phyloP scores from a whole-genome alignment of 306 rosid species.

The Gleditsia sinensis region DNA sequence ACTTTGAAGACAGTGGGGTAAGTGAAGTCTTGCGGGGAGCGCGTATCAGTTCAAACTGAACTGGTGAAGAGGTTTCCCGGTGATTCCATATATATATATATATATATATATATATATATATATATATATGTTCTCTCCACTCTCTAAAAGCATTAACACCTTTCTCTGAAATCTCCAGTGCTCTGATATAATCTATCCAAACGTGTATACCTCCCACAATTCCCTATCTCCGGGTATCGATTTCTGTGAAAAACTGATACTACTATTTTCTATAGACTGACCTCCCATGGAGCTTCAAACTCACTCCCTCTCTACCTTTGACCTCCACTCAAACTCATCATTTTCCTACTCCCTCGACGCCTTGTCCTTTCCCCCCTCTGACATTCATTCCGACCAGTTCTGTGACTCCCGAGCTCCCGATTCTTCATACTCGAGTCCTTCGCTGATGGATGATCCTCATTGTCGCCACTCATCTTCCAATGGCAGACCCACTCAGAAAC shows the following conservation, averaged over 20 bases:
- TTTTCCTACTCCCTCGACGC: constrained; percentile 35
- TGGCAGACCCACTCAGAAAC: not conserved
- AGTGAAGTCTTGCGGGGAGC: no score
- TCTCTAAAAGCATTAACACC: no score
- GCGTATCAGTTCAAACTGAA: no score
- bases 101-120: no score
- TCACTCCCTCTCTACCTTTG: constrained; percentile 39
- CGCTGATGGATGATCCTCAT: not conserved
- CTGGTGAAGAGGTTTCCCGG: no score
- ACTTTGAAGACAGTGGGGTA: no score
- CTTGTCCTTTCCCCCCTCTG: not conserved
- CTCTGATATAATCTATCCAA: no score
- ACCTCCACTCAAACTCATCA: constrained; percentile 29
- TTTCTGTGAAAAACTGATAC: not conserved
- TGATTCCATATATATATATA: no score
- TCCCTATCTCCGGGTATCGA: not conserved
- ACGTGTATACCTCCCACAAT: not conserved
- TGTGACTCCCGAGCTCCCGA: not conserved
- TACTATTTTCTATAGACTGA: not conserved
- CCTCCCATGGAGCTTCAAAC: constrained; percentile 49
- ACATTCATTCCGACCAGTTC: not conserved
- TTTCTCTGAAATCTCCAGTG: no score
- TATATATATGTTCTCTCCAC: no score
- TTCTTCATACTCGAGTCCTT: not conserved
- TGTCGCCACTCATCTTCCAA: not conserved